Percentiles rank a stretch among this genome's conserved stretches.
Conservation (phyloP, 139 green algal species). For the Chlorella sorokiniana region DNA sequence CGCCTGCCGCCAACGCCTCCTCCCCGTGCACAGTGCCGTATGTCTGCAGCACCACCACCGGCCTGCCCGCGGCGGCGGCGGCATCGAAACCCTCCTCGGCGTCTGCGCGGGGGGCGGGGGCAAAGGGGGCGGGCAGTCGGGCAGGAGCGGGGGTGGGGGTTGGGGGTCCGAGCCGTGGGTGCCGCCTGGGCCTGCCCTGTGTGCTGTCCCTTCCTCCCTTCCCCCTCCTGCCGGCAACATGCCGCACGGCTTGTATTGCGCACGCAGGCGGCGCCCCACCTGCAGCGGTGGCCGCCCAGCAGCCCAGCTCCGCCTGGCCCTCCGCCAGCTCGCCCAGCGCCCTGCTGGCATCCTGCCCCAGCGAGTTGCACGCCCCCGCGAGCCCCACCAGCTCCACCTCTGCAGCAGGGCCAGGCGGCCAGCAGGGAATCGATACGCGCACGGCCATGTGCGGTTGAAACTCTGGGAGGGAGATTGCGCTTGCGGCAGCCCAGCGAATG, state of each 20-base stretch:
- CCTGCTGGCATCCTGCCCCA: neutral
- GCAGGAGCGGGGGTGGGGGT: neutral
- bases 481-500: no score
- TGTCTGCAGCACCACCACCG: neutral
- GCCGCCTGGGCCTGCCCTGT: no score
- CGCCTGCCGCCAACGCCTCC: neutral
- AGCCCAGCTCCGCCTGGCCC: neutral
- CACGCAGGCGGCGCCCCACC: neutral
- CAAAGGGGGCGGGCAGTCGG: neutral
- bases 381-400: conserved; percentile 5
- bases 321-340: neutral
- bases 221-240: no score
- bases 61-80: neutral
- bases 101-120: neutral
- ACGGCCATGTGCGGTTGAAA: no score
- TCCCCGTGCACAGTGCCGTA: neutral
- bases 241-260: no score
- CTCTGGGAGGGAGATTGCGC: no score
- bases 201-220: no score
- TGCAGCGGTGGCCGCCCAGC: neutral
- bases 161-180: no score
- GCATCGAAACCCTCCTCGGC: neutral
- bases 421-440: no score
- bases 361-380: neutral
- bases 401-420: neutral